Evolutionary conservation across 2,329 filamentous ascomycete genomes (phyloP).

Genomic region (Elsinoe fawcettii): DNA sequence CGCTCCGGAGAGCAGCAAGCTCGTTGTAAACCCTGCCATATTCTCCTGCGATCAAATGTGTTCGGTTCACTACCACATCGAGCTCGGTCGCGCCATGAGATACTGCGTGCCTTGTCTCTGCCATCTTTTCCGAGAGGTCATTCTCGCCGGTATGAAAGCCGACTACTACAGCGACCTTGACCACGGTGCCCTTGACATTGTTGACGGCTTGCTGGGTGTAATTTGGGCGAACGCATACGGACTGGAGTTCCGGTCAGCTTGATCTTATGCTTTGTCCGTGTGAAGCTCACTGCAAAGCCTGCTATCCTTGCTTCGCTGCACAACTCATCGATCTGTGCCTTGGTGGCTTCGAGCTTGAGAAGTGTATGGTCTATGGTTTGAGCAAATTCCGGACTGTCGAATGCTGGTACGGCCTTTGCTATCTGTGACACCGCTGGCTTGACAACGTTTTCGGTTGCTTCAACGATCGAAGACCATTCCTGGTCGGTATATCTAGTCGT

Average conservation of each 20-base stretch:
- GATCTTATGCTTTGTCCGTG: too few relatives aligned
- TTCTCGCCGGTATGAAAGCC: conserved; percentile 54
- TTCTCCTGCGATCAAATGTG: conserved; percentile 32
- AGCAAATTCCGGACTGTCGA: conserved; percentile 22
- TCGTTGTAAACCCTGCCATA: conserved; percentile 48
- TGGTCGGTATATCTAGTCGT: conserved; percentile 39
- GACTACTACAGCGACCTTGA: conserved; percentile 51
- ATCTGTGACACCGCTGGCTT: conserved; percentile 2
- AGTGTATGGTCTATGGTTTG: conserved; percentile 42
- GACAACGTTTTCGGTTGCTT: conserved; percentile 26
- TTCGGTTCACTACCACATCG: conserved; percentile 53
- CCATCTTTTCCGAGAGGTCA: conserved; percentile 43
- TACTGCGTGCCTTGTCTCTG: conserved; percentile 44
- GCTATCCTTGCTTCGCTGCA: conserved; percentile 47
- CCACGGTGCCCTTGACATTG: conserved; percentile 41
- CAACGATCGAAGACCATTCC: conserved; percentile 38
- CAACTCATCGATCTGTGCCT: conserved; percentile 44
- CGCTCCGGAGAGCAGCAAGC: conserved; percentile 44
- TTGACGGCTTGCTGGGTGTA: conserved; percentile 45
- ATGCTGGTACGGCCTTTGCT: background rate
- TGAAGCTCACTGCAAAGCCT: conserved; percentile 31
- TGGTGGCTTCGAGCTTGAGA: conserved; percentile 42
- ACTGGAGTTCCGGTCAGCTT: conserved; percentile 25
- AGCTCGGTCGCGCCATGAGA: conserved; percentile 47
- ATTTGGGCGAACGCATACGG: conserved; percentile 50